Conservation (phyloP, 2,329 filamentous ascomycete genomes). For the Exophiala lecanii-corni region DNA sequence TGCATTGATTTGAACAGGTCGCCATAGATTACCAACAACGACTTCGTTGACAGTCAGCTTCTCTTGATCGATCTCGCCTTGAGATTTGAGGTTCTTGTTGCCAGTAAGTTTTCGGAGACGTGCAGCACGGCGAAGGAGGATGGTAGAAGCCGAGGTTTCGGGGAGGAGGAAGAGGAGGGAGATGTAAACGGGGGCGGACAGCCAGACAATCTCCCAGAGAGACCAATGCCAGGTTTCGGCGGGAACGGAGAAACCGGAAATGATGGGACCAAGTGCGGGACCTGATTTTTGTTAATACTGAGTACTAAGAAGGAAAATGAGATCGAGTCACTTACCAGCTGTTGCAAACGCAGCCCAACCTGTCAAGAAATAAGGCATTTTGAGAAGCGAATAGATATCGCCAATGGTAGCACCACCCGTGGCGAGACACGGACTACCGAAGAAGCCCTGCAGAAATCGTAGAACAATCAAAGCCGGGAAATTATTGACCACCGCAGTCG, state of each 20-base stretch:
- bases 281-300: constrained; percentile 4
- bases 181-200: constrained; percentile 54
- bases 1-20: constrained; percentile 55
- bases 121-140: constrained; percentile 57
- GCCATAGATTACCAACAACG: constrained; percentile 52
- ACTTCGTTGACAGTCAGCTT: constrained; percentile 46
- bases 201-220: constrained; percentile 57
- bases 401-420: constrained; percentile 53
- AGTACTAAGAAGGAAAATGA: constrained; percentile 20
- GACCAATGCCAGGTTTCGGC: constrained; percentile 59
- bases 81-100: constrained; percentile 52
- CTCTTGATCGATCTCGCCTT: constrained; percentile 60
- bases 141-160: constrained; percentile 57
- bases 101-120: constrained; percentile 59
- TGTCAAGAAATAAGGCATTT: constrained; percentile 55
- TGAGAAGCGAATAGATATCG: constrained; percentile 22
- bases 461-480: constrained; percentile 60
- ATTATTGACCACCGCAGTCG: constrained; percentile 58
- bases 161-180: constrained; percentile 59
- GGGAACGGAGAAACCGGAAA: constrained; percentile 57
- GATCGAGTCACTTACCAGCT: constrained; percentile 27
- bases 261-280: constrained; percentile 58
- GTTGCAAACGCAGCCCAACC: constrained; percentile 50
- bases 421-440: constrained; percentile 61
- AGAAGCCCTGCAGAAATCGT: constrained; percentile 62